Conservation (phyloP, 2,329 filamentous ascomycete genomes). For the Neurospora crassa region DNA sequence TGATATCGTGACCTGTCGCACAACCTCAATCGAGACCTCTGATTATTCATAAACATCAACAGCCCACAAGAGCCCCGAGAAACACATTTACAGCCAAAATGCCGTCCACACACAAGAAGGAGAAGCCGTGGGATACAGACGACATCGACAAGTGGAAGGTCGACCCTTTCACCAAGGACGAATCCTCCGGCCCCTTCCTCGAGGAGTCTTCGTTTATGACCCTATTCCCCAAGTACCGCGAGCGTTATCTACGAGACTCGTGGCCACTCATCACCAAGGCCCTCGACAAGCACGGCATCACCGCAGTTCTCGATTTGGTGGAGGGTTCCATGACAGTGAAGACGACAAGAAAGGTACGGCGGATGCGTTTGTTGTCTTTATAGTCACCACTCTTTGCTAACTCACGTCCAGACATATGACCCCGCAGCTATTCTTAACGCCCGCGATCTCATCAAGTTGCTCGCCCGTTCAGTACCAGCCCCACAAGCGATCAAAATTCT, state of each 20-base stretch:
- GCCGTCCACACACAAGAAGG: constrained; percentile 82
- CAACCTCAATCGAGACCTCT: neutral
- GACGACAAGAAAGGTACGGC: constrained; percentile 74
- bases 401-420: constrained; percentile 27
- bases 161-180: constrained; percentile 77
- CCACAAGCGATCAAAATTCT: constrained; percentile 92
- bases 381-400: too few species aligned
- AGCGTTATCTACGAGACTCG: constrained; percentile 83
- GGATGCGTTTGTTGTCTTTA: neutral
- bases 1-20: neutral
- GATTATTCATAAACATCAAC: neutral
- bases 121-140: constrained; percentile 93
- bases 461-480: constrained; percentile 83
- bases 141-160: constrained; percentile 97
- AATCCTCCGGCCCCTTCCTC: constrained; percentile 61
- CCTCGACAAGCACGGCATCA: constrained; percentile 79
- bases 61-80: neutral
- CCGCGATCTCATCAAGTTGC: constrained; percentile 84
- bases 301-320: constrained; percentile 85
- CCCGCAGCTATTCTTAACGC: constrained; percentile 90
- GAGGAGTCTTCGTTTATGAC: constrained; percentile 87
- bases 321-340: constrained; percentile 96
- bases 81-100: constrained; percentile 32
- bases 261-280: constrained; percentile 87
- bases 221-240: constrained; percentile 92